A percentile compares a stretch with the other conserved stretches of the same genome.
Conservation (phyloP, 2,329 filamentous ascomycete species). For the Macrophomina tecta region DNA sequence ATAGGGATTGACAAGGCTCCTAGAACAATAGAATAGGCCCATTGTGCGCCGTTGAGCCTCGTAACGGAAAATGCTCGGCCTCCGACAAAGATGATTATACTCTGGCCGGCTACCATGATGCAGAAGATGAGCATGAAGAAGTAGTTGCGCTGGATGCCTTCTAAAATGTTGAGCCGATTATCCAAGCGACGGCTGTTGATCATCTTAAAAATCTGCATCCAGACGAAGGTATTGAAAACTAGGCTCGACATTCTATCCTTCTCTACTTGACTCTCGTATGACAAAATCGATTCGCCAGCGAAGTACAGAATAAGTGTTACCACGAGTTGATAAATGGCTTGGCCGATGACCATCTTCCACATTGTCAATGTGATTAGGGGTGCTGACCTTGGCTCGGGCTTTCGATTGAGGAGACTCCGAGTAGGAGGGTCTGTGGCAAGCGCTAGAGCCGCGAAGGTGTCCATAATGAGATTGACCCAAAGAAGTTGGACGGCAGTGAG, state of each 20-base stretch:
- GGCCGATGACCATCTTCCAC: conserved; percentile 74
- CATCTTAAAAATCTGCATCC: conserved; percentile 99
- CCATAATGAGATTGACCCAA: conserved; percentile 95
- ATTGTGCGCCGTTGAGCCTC: conserved; percentile 73
- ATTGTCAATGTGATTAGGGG: conserved; percentile 85
- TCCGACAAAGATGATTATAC: conserved; percentile 89
- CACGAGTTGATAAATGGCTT: conserved; percentile 78
- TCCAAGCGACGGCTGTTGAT: conserved; percentile 96
- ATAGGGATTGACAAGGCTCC: conserved; percentile 85
- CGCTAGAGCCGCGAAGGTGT: conserved; percentile 85
- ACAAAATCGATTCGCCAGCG: conserved; percentile 67
- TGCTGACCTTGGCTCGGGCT: conserved; percentile 80
- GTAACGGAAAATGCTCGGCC: conserved; percentile 79
- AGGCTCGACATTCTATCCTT: conserved; percentile 70
- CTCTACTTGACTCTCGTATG: conserved; percentile 56
- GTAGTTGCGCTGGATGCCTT: conserved; percentile 81
- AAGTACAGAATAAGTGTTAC: conserved; percentile 76
- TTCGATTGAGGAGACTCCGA: conserved; percentile 78
- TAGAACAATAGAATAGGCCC: conserved; percentile 85
- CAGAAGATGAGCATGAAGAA: conserved; percentile 87
- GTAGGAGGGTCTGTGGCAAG: conserved; percentile 85
- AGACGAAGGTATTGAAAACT: conserved; percentile 97
- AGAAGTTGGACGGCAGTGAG: conserved; percentile 85
- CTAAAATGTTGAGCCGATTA: conserved; percentile 95
- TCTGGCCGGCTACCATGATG: conserved; percentile 87